A percentile compares a stretch with the other conserved stretches of the same genome.
Evolutionary conservation across 1,284 basidiomycete species (phyloP).

Genomic region (Uromyces viciae-fabae): DNA sequence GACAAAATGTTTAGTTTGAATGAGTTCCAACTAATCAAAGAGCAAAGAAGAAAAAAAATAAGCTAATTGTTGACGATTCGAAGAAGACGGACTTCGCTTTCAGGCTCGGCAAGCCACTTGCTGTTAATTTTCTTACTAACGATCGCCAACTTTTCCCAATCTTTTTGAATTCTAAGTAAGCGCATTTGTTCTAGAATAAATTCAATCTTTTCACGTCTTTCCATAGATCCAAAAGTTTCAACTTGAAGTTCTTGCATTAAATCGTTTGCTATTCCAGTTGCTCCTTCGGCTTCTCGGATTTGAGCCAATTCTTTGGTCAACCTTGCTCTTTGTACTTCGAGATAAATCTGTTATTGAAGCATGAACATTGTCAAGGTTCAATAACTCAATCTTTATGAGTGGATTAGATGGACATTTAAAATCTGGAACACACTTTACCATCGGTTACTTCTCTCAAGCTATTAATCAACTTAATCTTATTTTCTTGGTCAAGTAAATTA

Average conservation of each 20-base stretch:
- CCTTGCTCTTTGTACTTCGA: slow-evolving; percentile 92
- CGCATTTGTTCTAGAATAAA: slow-evolving; percentile 99
- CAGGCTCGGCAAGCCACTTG: slow-evolving; percentile 80
- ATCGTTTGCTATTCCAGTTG: slow-evolving; percentile 73
- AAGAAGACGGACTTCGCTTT: slow-evolving; percentile 67
- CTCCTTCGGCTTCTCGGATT: slow-evolving; percentile 70
- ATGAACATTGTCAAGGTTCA: background rate
- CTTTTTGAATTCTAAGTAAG: slow-evolving; percentile 68
- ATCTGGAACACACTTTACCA: slow-evolving; percentile 85
- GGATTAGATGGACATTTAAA: too few relatives aligned
- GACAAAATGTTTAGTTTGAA: background rate
- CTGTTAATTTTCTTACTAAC: slow-evolving; percentile 92
- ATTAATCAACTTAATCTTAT: slow-evolving; percentile 72
- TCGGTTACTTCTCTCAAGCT: slow-evolving; percentile 87
- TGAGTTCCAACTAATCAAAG: too few relatives aligned
- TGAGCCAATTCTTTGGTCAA: slow-evolving; percentile 78
- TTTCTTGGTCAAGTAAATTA: slow-evolving; percentile 64
- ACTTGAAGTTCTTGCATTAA: slow-evolving; percentile 91
- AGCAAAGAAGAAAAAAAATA: too few relatives aligned
- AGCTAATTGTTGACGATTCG: background rate
- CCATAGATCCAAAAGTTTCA: slow-evolving; percentile 98
- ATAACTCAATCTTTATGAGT: background rate
- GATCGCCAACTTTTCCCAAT: slow-evolving; percentile 88
- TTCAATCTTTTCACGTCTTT: slow-evolving; percentile 93
- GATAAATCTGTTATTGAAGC: slow-evolving; percentile 69